Base-by-base conservation (phyloP, 2,329 filamentous ascomycete genomes). In the Hymenoscyphus fraxineus region DNA sequence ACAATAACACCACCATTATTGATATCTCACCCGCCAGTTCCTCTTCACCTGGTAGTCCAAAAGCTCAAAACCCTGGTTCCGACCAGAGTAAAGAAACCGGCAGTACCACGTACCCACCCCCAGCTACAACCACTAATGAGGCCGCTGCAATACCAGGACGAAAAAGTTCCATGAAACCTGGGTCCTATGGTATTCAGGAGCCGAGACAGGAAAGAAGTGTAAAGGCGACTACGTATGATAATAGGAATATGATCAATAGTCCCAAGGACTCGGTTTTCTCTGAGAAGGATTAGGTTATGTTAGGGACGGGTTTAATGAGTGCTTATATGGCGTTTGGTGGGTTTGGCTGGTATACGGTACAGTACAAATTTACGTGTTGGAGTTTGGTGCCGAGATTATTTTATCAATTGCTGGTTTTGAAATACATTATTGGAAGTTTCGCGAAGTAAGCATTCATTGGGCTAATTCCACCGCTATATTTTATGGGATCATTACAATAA, bases 101-200 rank as follows among this genome's bases (percentile, higher is more conserved):
- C 3, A 54, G n/a, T 27, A 38, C 19, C 13, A 31, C 55, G n/a
- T 9, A 6, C n/a, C 16, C 31, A 16, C n/a, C 41, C n/a, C 16
- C 31, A 16, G 32, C 41, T 16, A 40, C 39, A 19, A 5, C 41
- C n/a, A 27, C 44, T 2, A 41, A 27, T 9, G 27, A 6, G 9
- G 31, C 60, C 1, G 12, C 16, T 44, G 27, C n/a, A 13, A 35
- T 31, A 7, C n/a, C n/a, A n/a, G n/a, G n/a, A n/a, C 41, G 59
- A 2, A 67, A 65, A 32, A 63, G 58, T 47, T 44, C 64, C 3
- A 58, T 69, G 22, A 69, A 66, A 59, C 62, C 63, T 35, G 58
- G 62, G 4, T 63, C 27, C 27, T 3, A 27, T 27, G 27, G 44
- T 32, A 16, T 27, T 41, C 57, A 9, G 32, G 47, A 27, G 35